Conservation (phyloP, 495 filamentous ascomycete genomes). For the Talaromyces borbonicus region DNA sequence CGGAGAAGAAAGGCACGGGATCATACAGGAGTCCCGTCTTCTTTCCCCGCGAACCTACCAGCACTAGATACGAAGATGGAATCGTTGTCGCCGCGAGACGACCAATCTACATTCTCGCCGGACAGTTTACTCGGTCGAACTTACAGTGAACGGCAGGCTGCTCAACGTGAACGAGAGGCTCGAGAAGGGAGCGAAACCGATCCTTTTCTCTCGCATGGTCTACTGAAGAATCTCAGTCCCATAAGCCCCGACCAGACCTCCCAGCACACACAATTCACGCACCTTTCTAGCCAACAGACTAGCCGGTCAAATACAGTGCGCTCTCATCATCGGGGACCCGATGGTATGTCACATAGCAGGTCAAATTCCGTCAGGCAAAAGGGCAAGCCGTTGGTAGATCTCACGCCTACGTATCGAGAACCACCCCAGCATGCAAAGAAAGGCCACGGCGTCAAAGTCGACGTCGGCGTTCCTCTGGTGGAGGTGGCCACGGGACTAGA, state of each 20-base stretch:
- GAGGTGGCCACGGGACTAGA: conserved; percentile 54
- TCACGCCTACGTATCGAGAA: conserved; percentile 64
- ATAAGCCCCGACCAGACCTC: conserved; percentile 3
- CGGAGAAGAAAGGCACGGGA: conserved; percentile 30
- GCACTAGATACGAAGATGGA: conserved; percentile 8
- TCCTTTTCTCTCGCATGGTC: conserved; percentile 16
- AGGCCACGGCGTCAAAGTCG: conserved; percentile 57
- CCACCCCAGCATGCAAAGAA: conserved; percentile 60
- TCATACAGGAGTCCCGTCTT: conserved; percentile 34
- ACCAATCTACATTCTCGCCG: conserved; percentile 42
- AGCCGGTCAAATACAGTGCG: conserved; percentile 32
- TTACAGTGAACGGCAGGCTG: conserved; percentile 51
- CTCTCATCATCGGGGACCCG: conserved; percentile 11
- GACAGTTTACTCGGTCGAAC: conserved; percentile 51
- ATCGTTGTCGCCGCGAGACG: conserved; percentile 17
- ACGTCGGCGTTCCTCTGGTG: conserved; percentile 50
- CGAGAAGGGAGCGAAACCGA: conserved; percentile 34
- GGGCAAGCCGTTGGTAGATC: conserved; percentile 61
- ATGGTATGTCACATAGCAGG: conserved; percentile 15
- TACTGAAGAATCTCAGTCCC: conserved; percentile 12
- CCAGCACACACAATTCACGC: conserved; percentile 3
- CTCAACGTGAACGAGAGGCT: conserved; percentile 45
- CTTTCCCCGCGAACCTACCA: conserved; percentile 21
- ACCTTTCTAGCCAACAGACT: conserved; percentile 10
- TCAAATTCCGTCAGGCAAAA: conserved; percentile 23